phyloP scores from a whole-genome alignment of 2,329 filamentous ascomycete species.

The Alternaria infectoria region DNA sequence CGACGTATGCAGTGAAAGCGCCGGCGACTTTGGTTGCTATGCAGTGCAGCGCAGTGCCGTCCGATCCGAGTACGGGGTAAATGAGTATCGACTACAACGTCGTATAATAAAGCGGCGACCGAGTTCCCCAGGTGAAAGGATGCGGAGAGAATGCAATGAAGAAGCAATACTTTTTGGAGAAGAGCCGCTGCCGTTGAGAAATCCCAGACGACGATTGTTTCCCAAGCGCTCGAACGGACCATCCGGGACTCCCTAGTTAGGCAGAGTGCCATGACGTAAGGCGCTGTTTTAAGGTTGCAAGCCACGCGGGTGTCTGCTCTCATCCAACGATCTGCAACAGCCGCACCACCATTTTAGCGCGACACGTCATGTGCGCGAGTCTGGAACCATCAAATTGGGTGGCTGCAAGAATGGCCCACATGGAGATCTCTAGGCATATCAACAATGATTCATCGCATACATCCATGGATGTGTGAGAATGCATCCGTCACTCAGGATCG shows the following conservation, averaged over 20 bases:
- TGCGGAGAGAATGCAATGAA: neutral
- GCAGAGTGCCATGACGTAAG: constrained; percentile 27
- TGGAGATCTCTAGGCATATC: neutral
- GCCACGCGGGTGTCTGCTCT: constrained; percentile 9
- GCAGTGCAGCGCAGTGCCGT: constrained; percentile 1
- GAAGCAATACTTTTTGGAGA: neutral
- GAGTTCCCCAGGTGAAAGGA: neutral
- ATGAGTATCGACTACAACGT: neutral
- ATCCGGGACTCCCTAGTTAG: constrained; percentile 7
- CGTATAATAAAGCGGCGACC: neutral
- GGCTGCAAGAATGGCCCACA: neutral
- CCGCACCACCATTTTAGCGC: constrained; percentile 14
- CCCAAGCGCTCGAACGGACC: constrained; percentile 11
- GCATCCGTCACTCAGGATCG: neutral
- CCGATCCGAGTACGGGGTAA: neutral
- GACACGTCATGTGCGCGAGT: constrained; percentile 9
- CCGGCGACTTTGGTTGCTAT: constrained; percentile 1
- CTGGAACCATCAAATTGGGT: constrained; percentile 3
- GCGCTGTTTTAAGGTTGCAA: constrained; percentile 18
- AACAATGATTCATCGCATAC: neutral
- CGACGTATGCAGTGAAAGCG: neutral
- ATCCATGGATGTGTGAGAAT: neutral
- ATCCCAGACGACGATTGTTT: constrained; percentile 8
- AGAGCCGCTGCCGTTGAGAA: neutral
- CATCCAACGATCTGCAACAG: constrained; percentile 22